These are phyloP conservation scores for Metarhizium rileyi DNA, from an alignment of 2,329 filamentous ascomycete species.

Conservation along the genomic window DNA sequence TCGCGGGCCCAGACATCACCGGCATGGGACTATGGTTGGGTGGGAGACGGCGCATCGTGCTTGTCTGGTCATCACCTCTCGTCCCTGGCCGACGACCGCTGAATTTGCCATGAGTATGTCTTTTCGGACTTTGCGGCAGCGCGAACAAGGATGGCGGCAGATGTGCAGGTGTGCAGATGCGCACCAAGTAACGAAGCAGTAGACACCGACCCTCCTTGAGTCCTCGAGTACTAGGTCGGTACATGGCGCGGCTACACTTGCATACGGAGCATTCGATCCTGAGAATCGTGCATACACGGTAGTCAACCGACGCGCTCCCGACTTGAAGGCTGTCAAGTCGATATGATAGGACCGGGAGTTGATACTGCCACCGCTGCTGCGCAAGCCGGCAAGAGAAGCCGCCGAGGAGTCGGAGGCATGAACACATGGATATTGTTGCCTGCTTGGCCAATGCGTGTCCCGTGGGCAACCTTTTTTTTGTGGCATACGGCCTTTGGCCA, in stretches of 20 bases:
- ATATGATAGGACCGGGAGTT: neutral
- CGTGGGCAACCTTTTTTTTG: too few species aligned
- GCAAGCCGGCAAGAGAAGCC: neutral
- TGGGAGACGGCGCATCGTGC: conserved; percentile 2
- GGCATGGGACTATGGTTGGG: neutral
- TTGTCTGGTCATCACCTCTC: neutral
- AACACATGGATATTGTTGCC: neutral
- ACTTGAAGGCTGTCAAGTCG: neutral
- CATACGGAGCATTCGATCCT: conserved; percentile 4
- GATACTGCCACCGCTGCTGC: neutral
- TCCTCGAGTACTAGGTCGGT: too few species aligned
- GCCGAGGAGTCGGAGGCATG: neutral
- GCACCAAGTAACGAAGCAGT: conserved; percentile 1
- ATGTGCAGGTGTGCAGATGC: conserved; percentile 1
- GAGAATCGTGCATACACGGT: neutral
- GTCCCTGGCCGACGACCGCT: neutral
- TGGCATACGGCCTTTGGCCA: too few species aligned
- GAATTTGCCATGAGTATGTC: neutral
- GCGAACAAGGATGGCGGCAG: conserved; percentile 5
- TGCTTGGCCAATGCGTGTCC: neutral
- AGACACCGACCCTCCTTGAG: too few species aligned
- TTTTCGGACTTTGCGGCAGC: neutral
- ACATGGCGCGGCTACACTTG: too few species aligned
- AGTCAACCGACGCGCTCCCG: neutral
- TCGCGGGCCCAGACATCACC: neutral